Conservation (phyloP, 495 filamentous ascomycete species). For the Daldinia decipiens region DNA sequence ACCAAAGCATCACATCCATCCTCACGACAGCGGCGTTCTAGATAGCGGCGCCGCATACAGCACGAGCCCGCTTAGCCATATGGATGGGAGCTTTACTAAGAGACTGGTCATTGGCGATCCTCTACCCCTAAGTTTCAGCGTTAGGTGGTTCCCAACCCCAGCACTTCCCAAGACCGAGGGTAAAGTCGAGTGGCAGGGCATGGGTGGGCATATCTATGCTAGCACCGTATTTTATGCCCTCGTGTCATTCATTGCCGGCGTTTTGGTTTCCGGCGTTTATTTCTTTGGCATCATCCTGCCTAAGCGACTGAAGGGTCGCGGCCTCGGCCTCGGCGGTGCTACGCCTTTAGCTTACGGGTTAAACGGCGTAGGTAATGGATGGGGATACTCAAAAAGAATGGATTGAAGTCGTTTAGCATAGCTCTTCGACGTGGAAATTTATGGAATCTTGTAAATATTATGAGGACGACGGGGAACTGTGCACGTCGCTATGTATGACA, state of each 20-base stretch:
- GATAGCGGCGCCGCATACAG: slow-evolving; percentile 88
- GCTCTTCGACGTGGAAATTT: not conserved
- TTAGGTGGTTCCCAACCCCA: slow-evolving; percentile 86
- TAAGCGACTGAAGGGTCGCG: slow-evolving; percentile 57
- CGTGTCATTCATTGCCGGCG: slow-evolving; percentile 66
- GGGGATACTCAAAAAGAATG: slow-evolving; percentile 62
- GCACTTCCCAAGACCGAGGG: slow-evolving; percentile 66
- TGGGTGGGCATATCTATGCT: slow-evolving; percentile 74
- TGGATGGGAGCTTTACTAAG: slow-evolving; percentile 59
- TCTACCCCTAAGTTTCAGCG: slow-evolving; percentile 79
- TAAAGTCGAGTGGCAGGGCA: slow-evolving; percentile 66
- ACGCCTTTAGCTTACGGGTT: slow-evolving; percentile 63
- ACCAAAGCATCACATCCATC: slow-evolving; percentile 63
- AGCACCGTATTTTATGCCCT: slow-evolving; percentile 72
- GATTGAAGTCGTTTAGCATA: slow-evolving; percentile 38
- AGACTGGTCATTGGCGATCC: slow-evolving; percentile 88
- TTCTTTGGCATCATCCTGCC: slow-evolving; percentile 73
- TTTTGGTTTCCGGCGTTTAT: slow-evolving; percentile 65
- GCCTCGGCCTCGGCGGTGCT: slow-evolving; percentile 62
- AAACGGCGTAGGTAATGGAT: slow-evolving; percentile 62
- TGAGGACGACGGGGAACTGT: slow-evolving; percentile 14
- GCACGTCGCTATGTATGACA: slow-evolving; percentile 2
- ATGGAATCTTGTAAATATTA: slow-evolving; percentile 33
- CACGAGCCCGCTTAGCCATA: slow-evolving; percentile 73
- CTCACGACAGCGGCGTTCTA: slow-evolving; percentile 73